These are phyloP conservation scores for Uronychia binucleata DNA, from an alignment of 73 alveolate species.

Conservation along the genomic window DNA sequence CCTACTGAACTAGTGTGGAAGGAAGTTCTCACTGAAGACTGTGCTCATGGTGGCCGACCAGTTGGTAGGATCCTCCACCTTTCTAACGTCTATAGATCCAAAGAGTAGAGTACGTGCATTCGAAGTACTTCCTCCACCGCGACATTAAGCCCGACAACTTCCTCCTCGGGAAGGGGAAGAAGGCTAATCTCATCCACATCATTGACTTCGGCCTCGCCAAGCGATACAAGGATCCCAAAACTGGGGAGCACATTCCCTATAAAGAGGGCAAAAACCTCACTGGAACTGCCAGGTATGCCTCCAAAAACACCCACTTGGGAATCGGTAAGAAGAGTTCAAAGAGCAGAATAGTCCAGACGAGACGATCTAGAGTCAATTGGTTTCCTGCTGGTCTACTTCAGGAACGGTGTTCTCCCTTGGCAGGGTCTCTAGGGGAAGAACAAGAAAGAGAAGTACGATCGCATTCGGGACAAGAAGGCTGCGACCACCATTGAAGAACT, in stretches of 20 bases:
- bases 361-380: conserved; percentile 34
- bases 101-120: conserved; percentile 93
- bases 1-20: conserved; percentile 87
- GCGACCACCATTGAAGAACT: conserved; percentile 78
- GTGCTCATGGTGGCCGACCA: conserved; percentile 83
- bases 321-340: background rate
- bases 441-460: conserved; percentile 57
- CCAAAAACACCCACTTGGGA: conserved; percentile 34
- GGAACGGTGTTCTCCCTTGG: conserved; percentile 19
- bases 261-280: conserved; percentile 49
- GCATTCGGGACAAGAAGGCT: conserved; percentile 41
- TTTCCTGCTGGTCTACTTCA: background rate
- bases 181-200: conserved; percentile 5
- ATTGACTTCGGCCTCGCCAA: conserved; percentile 36
- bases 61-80: conserved; percentile 40
- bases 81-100: conserved; percentile 1
- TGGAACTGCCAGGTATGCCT: conserved; percentile 66
- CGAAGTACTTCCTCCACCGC: conserved; percentile 91
- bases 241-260: conserved; percentile 53
- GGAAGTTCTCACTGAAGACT: conserved; percentile 86
- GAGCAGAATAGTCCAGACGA: conserved; percentile 17
- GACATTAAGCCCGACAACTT: conserved; percentile 97
- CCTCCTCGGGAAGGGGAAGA: conserved; percentile 79
- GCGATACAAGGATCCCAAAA: conserved; percentile 44
- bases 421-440: conserved; percentile 25